Conservation (phyloP, 225 moss, liverwort and hornwort genomes). For the Straminergon stramineum region DNA sequence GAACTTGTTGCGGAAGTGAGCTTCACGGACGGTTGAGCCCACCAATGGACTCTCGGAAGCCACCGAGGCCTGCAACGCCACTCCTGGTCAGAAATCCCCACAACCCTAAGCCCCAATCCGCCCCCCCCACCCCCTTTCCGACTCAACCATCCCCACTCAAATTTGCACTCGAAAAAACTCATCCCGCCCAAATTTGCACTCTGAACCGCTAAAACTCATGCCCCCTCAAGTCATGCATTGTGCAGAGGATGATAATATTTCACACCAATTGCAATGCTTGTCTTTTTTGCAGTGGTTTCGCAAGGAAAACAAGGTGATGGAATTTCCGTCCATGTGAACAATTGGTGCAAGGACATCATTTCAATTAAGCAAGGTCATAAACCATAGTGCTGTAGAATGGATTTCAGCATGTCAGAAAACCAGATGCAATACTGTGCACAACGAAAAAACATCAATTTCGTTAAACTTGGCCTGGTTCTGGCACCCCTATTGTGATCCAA, state of each 20-base stretch:
- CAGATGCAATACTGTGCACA: neutral
- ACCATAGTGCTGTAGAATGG: neutral
- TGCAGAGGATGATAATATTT: neutral
- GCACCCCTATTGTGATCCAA: neutral
- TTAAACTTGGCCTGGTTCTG: neutral
- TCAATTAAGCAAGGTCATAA: neutral
- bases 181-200: neutral
- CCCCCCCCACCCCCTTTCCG: too few relatives aligned
- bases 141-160: neutral
- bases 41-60: slow-evolving; percentile 2
- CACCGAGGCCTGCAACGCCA: neutral
- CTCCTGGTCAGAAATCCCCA: neutral
- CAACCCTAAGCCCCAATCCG: neutral
- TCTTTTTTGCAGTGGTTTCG: neutral
- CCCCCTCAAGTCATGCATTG: neutral
- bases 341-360: neutral
- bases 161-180: neutral
- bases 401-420: neutral
- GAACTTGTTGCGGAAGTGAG: slow-evolving; percentile 17
- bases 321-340: neutral
- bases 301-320: neutral
- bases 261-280: neutral
- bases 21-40: slow-evolving; percentile 4
- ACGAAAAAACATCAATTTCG: neutral
- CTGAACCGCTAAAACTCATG: neutral